A percentile compares a stretch with the other conserved stretches of the same genome.
Evolutionary conservation across 352 stramenopile genomes (phyloP).

Genomic region (Pythium monospermum): DNA sequence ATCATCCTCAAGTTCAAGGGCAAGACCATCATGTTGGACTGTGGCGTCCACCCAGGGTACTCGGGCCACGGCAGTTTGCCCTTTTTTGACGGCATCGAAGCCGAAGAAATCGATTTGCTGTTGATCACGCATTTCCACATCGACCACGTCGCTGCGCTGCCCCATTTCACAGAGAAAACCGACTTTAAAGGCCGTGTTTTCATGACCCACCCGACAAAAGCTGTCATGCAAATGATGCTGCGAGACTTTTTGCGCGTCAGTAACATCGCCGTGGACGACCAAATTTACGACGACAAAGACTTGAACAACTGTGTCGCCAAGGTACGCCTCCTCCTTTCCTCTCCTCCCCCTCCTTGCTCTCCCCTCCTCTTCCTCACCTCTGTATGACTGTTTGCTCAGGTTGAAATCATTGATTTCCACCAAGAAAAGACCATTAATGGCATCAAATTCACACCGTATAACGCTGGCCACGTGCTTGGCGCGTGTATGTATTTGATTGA

Average conservation of each 20-base stretch:
- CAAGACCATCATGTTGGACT: conserved; percentile 97
- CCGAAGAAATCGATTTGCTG: conserved; percentile 94
- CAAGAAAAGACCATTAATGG: conserved; percentile 96
- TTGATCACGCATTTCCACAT: conserved; percentile 99
- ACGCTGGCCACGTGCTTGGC: conserved; percentile 98
- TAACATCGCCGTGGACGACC: conserved; percentile 91
- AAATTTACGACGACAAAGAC: conserved; percentile 94
- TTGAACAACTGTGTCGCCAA: conserved; percentile 96
- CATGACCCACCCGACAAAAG: conserved; percentile 99
- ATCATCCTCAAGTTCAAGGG: conserved; percentile 99
- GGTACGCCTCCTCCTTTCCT: too few species aligned
- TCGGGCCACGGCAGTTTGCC: conserved; percentile 95
- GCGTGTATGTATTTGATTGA: conserved; percentile 99
- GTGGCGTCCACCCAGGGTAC: conserved; percentile 89
- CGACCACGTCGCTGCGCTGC: conserved; percentile 98
- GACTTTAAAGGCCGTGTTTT: conserved; percentile 97
- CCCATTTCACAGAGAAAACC: conserved; percentile 99
- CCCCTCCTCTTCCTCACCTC: too few species aligned
- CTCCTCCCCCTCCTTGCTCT: too few species aligned
- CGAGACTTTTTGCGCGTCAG: conserved; percentile 96
- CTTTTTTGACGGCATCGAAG: conserved; percentile 97
- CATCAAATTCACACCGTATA: conserved; percentile 98
- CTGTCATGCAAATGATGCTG: conserved; percentile 97
- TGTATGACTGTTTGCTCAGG: too few species aligned
- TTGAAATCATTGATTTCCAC: conserved; percentile 98